These are phyloP conservation scores for Rhizophagus clarus DNA, from an alignment of 192 early-diverging fungal genomes.

Conservation along the genomic window DNA sequence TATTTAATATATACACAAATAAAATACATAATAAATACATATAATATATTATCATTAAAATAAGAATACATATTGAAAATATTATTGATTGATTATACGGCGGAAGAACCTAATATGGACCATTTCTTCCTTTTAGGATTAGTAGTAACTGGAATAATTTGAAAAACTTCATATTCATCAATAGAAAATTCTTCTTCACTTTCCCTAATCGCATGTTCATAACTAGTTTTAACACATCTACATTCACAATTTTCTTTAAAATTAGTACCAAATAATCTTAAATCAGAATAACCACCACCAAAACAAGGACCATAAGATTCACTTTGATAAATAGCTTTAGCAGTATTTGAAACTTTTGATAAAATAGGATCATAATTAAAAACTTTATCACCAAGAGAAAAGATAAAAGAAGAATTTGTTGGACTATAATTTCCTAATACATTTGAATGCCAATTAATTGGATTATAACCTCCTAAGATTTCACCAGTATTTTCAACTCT, in stretches of 20 bases:
- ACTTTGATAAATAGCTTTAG: slow-evolving; percentile 1
- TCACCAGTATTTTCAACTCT: neutral
- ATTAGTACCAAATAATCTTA: neutral
- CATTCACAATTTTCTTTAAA: neutral
- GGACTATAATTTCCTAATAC: neutral
- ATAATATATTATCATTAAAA: too few species aligned
- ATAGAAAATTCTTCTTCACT: neutral
- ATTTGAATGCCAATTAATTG: neutral
- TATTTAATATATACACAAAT: too few species aligned
- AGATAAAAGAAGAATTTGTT: neutral
- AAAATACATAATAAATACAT: too few species aligned
- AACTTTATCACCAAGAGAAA: slow-evolving; percentile 2
- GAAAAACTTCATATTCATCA: slow-evolving; percentile 11
- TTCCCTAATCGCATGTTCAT: neutral
- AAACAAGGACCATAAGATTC: neutral
- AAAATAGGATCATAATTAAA: neutral
- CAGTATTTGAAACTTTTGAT: neutral
- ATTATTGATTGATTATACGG: too few species aligned
- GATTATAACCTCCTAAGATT: neutral
- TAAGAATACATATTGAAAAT: too few species aligned
- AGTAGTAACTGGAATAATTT: neutral
- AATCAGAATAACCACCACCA: neutral
- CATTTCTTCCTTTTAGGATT: neutral
- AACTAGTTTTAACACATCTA: neutral
- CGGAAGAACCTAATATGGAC: neutral